Evolutionary conservation across 352 stramenopile genomes (phyloP).

Genomic region (Globisporangium carolinianum): DNA sequence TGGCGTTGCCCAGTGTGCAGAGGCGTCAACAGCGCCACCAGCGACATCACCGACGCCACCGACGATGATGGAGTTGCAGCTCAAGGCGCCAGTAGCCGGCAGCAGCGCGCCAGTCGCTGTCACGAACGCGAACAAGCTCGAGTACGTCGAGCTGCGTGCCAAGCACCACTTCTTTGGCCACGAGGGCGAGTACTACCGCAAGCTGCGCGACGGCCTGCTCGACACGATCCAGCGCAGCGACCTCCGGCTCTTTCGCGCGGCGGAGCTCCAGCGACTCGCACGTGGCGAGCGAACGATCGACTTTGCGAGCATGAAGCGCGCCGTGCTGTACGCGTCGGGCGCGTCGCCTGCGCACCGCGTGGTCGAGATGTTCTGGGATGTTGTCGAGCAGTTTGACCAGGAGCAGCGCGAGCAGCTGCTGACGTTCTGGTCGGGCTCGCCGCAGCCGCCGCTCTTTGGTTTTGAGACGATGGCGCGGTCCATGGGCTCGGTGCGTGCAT

Average conservation of each 20-base stretch:
- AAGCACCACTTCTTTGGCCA: constrained; percentile 60
- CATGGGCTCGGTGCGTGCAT: constrained; percentile 38
- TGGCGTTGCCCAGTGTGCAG: constrained; percentile 41
- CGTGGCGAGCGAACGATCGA: constrained; percentile 48
- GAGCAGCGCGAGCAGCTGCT: constrained; percentile 41
- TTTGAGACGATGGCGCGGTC: constrained; percentile 51
- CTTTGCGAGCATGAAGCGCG: constrained; percentile 38
- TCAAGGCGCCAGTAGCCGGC: constrained; percentile 14
- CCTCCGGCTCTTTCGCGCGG: constrained; percentile 48
- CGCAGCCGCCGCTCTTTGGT: constrained; percentile 61
- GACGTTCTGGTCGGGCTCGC: constrained; percentile 74
- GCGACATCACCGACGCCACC: not conserved
- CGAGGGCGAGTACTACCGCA: constrained; percentile 48
- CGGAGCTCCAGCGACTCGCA: constrained; percentile 45
- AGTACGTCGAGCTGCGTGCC: constrained; percentile 56
- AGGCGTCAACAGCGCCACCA: constrained; percentile 5
- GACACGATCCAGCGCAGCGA: constrained; percentile 48
- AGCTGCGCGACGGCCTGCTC: constrained; percentile 46
- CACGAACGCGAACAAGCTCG: constrained; percentile 62
- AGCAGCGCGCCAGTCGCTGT: constrained; percentile 26
- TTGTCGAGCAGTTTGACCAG: constrained; percentile 58
- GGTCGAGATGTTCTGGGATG: constrained; percentile 54
- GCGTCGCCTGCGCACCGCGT: constrained; percentile 32
- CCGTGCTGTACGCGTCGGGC: constrained; percentile 50
- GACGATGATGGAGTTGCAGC: constrained; percentile 55